These are phyloP conservation scores for Lunasporangiospora selenospora DNA, from an alignment of 192 early-diverging fungal genomes.

Conservation along the genomic window DNA sequence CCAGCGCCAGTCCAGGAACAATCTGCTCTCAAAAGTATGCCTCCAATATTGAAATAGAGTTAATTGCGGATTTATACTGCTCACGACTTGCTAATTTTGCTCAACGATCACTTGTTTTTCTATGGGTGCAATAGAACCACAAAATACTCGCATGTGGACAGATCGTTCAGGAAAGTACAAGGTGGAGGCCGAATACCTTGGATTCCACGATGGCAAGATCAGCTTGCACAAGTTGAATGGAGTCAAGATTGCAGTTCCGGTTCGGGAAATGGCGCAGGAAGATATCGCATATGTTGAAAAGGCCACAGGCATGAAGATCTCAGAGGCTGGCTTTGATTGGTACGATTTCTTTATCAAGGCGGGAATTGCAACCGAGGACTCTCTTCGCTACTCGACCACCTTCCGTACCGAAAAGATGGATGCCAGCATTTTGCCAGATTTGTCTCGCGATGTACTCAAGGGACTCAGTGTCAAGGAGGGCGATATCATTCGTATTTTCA, in stretches of 20 bases:
- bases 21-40: slow-evolving; percentile 23
- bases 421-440: slow-evolving; percentile 72
- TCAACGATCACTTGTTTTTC: neutral
- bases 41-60: neutral
- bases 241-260: slow-evolving; percentile 90
- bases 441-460: slow-evolving; percentile 78
- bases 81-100: too few species aligned
- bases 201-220: slow-evolving; percentile 82
- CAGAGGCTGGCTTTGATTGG: slow-evolving; percentile 85
- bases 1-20: neutral
- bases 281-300: slow-evolving; percentile 61
- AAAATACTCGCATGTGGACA: slow-evolving; percentile 89
- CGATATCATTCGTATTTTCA: slow-evolving; percentile 82
- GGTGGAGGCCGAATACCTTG: slow-evolving; percentile 89
- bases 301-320: slow-evolving; percentile 53
- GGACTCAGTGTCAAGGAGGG: slow-evolving; percentile 84
- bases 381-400: slow-evolving; percentile 79
- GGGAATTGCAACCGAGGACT: slow-evolving; percentile 75
- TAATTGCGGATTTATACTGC: neutral
- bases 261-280: slow-evolving; percentile 83
- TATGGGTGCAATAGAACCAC: slow-evolving; percentile 54
- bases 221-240: slow-evolving; percentile 96
- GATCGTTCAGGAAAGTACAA: slow-evolving; percentile 91
- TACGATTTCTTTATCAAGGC: slow-evolving; percentile 88
- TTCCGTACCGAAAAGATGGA: slow-evolving; percentile 93